Conservation (phyloP, 345 rosid genomes). For the Camelina neglecta region DNA sequence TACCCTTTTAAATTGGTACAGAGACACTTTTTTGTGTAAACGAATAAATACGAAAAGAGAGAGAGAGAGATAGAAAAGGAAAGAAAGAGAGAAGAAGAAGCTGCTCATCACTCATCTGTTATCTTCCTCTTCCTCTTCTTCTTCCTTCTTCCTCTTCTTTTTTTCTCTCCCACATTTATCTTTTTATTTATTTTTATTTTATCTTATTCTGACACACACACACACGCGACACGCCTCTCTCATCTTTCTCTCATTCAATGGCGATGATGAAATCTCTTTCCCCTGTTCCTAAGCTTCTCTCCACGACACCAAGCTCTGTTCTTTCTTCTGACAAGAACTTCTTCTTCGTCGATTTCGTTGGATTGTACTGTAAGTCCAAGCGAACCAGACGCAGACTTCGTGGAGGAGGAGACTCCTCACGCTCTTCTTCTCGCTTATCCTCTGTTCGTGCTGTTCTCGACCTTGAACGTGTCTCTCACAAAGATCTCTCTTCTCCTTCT, state of each 20-base stretch:
- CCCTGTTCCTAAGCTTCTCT: slow-evolving; percentile 57
- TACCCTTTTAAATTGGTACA: slow-evolving; percentile 22
- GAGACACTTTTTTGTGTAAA: slow-evolving; percentile 9
- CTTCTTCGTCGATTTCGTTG: slow-evolving; percentile 74
- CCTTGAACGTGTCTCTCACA: slow-evolving; percentile 42
- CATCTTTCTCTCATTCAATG: slow-evolving; percentile 34
- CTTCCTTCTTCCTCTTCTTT: not conserved
- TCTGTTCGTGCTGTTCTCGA: slow-evolving; percentile 63
- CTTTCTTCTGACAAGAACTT: slow-evolving; percentile 47
- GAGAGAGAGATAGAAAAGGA: slow-evolving; percentile 47
- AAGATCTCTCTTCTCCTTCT: slow-evolving; percentile 42
- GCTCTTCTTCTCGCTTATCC: slow-evolving; percentile 43
- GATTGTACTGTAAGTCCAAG: slow-evolving; percentile 56
- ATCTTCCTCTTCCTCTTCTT: slow-evolving; percentile 45
- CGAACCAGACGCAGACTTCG: slow-evolving; percentile 56
- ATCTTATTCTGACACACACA: slow-evolving; percentile 33
- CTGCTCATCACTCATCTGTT: slow-evolving; percentile 51
- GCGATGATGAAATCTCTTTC: slow-evolving; percentile 59
- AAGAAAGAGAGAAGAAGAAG: slow-evolving; percentile 59
- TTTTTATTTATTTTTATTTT: slow-evolving; percentile 10
- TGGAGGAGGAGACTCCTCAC: slow-evolving; percentile 29
- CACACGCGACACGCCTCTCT: slow-evolving; percentile 45
- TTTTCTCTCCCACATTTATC: slow-evolving; percentile 12
- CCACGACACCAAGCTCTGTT: slow-evolving; percentile 53
- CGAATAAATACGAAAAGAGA: slow-evolving; percentile 40